Evolutionary conservation across 805 yeast species (phyloP).

Genomic region (Saccharomyces jurei): DNA sequence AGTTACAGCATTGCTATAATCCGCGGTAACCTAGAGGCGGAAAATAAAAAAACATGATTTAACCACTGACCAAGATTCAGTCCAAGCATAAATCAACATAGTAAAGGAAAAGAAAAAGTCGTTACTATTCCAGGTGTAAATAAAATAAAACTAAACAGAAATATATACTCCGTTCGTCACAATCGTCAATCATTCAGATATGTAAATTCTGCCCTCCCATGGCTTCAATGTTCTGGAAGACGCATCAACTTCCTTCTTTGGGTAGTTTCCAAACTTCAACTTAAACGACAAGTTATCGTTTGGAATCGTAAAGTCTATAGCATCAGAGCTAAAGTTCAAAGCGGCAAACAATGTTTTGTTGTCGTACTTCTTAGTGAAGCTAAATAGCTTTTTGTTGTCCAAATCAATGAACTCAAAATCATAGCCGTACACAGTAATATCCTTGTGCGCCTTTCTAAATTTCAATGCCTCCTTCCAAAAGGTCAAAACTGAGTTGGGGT

Average conservation of each 20-base stretch:
- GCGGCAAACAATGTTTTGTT: constrained; percentile 33
- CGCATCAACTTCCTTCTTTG: constrained; percentile 22
- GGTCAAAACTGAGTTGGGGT: constrained; percentile 38
- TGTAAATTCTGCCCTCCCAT: constrained; percentile 40
- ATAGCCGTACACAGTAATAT: constrained; percentile 39
- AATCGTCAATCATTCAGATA: not conserved
- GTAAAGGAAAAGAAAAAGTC: not conserved
- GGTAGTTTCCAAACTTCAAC: constrained; percentile 28
- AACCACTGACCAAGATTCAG: no score
- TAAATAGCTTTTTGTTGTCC: constrained; percentile 36
- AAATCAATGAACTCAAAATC: constrained; percentile 37
- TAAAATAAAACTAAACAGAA: not conserved
- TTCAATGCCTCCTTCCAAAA: constrained; percentile 40
- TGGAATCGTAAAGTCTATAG: constrained; percentile 27
- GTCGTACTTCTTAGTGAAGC: constrained; percentile 34
- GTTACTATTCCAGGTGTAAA: not conserved
- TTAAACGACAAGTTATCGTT: constrained; percentile 18
- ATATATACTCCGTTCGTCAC: not conserved
- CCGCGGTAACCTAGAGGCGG: no score
- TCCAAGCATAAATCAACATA: no score
- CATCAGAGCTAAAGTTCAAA: constrained; percentile 36
- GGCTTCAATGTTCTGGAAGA: constrained; percentile 30
- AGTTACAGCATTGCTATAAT: no score
- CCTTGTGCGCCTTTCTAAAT: constrained; percentile 38
- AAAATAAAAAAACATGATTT: no score